A percentile compares a stretch with the other conserved stretches of the same genome.
phyloP scores from a whole-genome alignment of 176 grass and related monocot species.

The Oryza coarctata region DNA sequence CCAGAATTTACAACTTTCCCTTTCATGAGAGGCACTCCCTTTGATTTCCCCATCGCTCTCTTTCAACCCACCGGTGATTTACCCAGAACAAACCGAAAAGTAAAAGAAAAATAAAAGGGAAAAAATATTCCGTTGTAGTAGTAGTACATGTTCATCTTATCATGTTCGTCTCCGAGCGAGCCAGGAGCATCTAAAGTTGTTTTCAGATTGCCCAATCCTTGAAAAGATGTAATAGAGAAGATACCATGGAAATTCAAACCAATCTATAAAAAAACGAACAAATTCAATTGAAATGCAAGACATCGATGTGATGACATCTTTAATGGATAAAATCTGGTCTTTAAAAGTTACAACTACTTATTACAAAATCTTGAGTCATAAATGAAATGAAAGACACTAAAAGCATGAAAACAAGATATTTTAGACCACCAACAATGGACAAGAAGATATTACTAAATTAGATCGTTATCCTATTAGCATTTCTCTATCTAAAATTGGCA shows the following conservation, averaged over 20 bases:
- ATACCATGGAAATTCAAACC: background rate
- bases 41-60: conserved; percentile 27
- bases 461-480: too few species aligned
- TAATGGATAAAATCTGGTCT: too few species aligned
- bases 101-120: background rate
- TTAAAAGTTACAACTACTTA: too few species aligned
- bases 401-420: too few species aligned
- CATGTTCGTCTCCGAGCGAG: background rate
- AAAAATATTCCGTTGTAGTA: too few species aligned
- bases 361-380: too few species aligned
- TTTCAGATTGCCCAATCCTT: background rate
- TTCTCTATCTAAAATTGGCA: too few species aligned
- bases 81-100: background rate
- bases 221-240: background rate
- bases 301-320: background rate
- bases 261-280: background rate
- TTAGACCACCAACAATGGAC: too few species aligned
- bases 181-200: background rate
- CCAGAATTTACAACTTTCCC: background rate
- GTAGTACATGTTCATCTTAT: background rate
- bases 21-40: conserved; percentile 19
- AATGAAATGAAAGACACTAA: too few species aligned
- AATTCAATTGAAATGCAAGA: background rate
- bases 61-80: background rate
- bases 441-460: too few species aligned